Conservation (phyloP, 2,329 filamentous ascomycete species). For the Ascocoryne sarcoides region DNA sequence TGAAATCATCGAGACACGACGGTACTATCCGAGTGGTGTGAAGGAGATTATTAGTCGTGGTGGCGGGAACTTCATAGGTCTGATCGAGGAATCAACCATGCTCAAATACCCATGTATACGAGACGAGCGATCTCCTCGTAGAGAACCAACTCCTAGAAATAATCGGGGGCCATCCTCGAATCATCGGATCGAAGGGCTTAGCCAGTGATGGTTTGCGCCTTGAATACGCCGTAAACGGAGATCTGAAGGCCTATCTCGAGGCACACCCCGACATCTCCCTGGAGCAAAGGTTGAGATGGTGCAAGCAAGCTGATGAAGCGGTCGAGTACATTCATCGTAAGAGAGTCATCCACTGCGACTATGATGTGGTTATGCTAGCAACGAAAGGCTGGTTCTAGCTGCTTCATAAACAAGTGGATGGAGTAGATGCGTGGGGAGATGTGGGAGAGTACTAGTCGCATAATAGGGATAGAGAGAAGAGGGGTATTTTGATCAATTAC, state of each 20-base stretch:
- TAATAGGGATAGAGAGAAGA: too few relatives aligned
- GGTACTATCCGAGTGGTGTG: constrained; percentile 1
- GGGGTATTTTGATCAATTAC: too few relatives aligned
- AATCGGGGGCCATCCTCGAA: constrained; percentile 1
- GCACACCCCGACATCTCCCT: constrained; percentile 1
- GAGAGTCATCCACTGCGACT: constrained; percentile 3
- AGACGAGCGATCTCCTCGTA: neutral
- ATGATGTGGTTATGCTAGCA: too few relatives aligned
- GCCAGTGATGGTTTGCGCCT: neutral
- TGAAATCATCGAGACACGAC: constrained; percentile 1
- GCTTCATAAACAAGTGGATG: too few relatives aligned
- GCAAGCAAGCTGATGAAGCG: constrained; percentile 1
- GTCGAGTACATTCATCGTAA: constrained; percentile 1
- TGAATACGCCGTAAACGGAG: constrained; percentile 1
- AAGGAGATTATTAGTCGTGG: neutral
- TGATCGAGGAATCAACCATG: neutral
- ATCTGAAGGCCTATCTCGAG: neutral
- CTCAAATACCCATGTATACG: constrained; percentile 1
- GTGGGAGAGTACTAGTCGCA: too few relatives aligned
- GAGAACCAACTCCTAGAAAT: constrained; percentile 1
- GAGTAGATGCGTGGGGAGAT: too few relatives aligned
- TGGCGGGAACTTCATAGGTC: neutral
- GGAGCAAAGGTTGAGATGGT: constrained; percentile 1
- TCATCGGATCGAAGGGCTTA: constrained; percentile 1
- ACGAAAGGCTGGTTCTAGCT: too few relatives aligned